Percentiles rank a stretch among this genome's conserved stretches.
These are phyloP conservation scores for Fusarium newnesense DNA, from an alignment of 2,329 filamentous ascomycete species.

Conservation along the genomic window DNA sequence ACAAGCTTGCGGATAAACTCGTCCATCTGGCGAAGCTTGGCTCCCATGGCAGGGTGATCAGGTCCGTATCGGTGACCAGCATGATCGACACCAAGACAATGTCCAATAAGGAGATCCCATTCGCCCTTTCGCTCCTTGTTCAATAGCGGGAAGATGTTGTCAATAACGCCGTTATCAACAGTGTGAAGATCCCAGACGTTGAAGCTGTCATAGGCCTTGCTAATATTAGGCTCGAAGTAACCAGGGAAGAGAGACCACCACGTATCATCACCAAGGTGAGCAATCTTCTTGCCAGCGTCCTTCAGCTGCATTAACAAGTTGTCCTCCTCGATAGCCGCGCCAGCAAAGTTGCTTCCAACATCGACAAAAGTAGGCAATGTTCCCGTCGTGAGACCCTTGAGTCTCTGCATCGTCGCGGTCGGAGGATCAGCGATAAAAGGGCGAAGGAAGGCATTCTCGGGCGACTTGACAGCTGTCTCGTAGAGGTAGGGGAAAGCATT, in stretches of 20 bases:
- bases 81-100: slow-evolving; percentile 95
- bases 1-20: slow-evolving; percentile 78
- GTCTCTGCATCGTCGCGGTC: slow-evolving; percentile 88
- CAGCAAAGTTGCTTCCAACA: slow-evolving; percentile 92
- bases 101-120: slow-evolving; percentile 96
- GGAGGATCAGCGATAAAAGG: slow-evolving; percentile 98
- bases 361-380: slow-evolving; percentile 96
- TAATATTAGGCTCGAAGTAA: slow-evolving; percentile 91
- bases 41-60: slow-evolving; percentile 89
- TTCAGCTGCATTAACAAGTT: slow-evolving; percentile 75
- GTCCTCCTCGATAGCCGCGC: slow-evolving; percentile 95
- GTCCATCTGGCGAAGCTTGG: slow-evolving; percentile 94
- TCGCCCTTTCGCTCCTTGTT: slow-evolving; percentile 69
- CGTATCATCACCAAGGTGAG: slow-evolving; percentile 97
- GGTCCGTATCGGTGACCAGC: slow-evolving; percentile 96
- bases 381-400: slow-evolving; percentile 95
- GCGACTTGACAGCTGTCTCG: slow-evolving; percentile 78
- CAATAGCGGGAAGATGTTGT: slow-evolving; percentile 88
- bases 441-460: slow-evolving; percentile 85
- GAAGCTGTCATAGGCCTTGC: slow-evolving; percentile 92
- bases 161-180: slow-evolving; percentile 92
- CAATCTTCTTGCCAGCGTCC: slow-evolving; percentile 76
- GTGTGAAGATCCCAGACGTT: slow-evolving; percentile 99
- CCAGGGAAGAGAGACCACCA: slow-evolving; percentile 94
- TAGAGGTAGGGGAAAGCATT: slow-evolving; percentile 89